A percentile compares a stretch with the other conserved stretches of the same genome.
phyloP scores from a whole-genome alignment of 306 rosid species.

The Dryas drummondii region DNA sequence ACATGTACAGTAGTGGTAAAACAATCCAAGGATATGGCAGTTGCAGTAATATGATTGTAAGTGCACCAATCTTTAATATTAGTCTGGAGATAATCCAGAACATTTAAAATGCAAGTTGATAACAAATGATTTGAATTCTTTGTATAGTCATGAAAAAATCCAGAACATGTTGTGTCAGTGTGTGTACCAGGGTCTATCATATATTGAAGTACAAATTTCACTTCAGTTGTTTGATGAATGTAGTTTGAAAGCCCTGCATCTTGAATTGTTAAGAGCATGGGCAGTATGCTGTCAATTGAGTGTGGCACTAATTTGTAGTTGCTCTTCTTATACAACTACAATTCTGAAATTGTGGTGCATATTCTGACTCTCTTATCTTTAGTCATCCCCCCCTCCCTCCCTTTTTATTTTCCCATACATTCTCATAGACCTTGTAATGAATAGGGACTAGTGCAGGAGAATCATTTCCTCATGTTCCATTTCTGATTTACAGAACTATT shows the following conservation, averaged over 20 bases:
- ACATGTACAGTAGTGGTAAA: neutral
- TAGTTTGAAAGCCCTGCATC: conserved; percentile 1
- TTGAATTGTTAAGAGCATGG: neutral
- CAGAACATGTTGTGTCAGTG: neutral
- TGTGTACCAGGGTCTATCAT: neutral
- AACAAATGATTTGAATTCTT: neutral
- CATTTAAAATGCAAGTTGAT: neutral
- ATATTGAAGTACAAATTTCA: neutral
- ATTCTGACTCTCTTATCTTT: neutral
- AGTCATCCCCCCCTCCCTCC: neutral
- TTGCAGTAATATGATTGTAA: neutral
- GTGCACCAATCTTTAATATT: neutral
- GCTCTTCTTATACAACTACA: neutral
- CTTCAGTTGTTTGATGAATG: neutral
- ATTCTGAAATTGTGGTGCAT: neutral
- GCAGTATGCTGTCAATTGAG: neutral
- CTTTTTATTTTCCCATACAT: neutral
- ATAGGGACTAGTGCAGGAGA: neutral
- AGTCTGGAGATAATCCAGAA: neutral
- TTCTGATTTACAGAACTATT: conserved; percentile 24
- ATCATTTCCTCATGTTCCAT: neutral
- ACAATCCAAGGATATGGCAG: neutral
- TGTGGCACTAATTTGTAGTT: neutral
- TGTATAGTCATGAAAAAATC: neutral
- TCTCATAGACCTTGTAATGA: neutral